These are phyloP conservation scores for Tothia fuscella DNA, from an alignment of 2,329 filamentous ascomycete genomes.

Conservation along the genomic window DNA sequence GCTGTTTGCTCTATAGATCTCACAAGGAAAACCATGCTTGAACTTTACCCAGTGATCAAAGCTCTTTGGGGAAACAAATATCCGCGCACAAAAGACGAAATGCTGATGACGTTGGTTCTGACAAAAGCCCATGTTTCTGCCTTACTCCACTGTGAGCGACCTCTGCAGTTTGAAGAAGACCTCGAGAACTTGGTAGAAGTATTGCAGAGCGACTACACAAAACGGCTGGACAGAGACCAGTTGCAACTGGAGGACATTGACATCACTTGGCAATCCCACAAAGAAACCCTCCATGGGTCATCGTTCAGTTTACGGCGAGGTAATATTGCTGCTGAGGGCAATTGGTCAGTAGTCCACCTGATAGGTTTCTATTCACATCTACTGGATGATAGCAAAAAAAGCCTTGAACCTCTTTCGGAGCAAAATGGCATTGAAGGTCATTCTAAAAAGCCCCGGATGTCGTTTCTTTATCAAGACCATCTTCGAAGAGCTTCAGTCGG, in stretches of 20 bases:
- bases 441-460: constrained; percentile 27
- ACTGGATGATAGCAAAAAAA: constrained; percentile 8
- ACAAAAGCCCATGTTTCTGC: constrained; percentile 33
- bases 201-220: constrained; percentile 68
- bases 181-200: constrained; percentile 57
- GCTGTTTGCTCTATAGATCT: constrained; percentile 57
- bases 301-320: not conserved
- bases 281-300: not conserved
- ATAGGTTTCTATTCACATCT: constrained; percentile 2
- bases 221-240: constrained; percentile 55
- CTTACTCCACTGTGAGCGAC: constrained; percentile 21
- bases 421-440: constrained; percentile 15
- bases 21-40: constrained; percentile 46
- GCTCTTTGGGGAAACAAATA: constrained; percentile 68
- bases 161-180: constrained; percentile 26
- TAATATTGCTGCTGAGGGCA: constrained; percentile 4
- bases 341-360: constrained; percentile 9
- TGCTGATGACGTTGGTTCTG: constrained; percentile 60
- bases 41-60: constrained; percentile 58
- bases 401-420: not conserved
- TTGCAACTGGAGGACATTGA: constrained; percentile 44
- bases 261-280: not conserved
- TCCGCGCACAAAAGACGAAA: constrained; percentile 55
- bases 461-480: constrained; percentile 28
- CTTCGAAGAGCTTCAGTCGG: constrained; percentile 26